A percentile compares a stretch with the other conserved stretches of the same genome.
Conservation (phyloP, 768 basidiomycete species). For the Lactarius sp. region DNA sequence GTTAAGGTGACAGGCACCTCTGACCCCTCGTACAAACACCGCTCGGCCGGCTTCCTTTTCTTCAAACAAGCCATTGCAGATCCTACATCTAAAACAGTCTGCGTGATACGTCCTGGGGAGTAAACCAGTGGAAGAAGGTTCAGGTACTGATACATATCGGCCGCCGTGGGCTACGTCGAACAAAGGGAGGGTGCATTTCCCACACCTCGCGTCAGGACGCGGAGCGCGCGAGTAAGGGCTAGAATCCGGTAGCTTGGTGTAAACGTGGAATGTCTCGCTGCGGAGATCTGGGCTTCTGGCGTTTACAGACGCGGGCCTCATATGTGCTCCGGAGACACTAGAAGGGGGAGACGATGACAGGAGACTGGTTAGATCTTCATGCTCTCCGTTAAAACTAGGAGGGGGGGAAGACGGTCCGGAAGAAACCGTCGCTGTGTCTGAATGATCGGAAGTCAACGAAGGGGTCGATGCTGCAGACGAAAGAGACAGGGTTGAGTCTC, state of each 20-base stretch:
- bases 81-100: conserved; percentile 67
- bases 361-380: conserved; percentile 7
- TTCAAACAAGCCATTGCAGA: conserved; percentile 61
- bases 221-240: conserved; percentile 28
- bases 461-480: conserved; percentile 48
- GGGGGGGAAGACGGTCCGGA: conserved; percentile 47
- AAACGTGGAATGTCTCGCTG: conserved; percentile 4
- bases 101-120: conserved; percentile 63
- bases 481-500: conserved; percentile 32
- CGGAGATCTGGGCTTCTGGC: conserved; percentile 1
- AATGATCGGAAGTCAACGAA: conserved; percentile 55
- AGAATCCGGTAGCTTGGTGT: conserved; percentile 1
- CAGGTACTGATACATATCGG: conserved; percentile 68
- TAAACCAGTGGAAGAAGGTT: conserved; percentile 36
- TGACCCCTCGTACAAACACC: conserved; percentile 60
- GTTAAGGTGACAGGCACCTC: conserved; percentile 67
- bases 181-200: conserved; percentile 53
- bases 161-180: conserved; percentile 55
- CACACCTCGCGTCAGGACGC: conserved; percentile 46
- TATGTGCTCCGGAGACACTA: not conserved
- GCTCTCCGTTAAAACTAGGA: conserved; percentile 15
- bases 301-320: conserved; percentile 3
- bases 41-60: conserved; percentile 59
- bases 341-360: conserved; percentile 47
- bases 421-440: conserved; percentile 53